Evolutionary conservation across 331 rosid species (phyloP).

Genomic region (Rhamnella rubrinervis): DNA sequence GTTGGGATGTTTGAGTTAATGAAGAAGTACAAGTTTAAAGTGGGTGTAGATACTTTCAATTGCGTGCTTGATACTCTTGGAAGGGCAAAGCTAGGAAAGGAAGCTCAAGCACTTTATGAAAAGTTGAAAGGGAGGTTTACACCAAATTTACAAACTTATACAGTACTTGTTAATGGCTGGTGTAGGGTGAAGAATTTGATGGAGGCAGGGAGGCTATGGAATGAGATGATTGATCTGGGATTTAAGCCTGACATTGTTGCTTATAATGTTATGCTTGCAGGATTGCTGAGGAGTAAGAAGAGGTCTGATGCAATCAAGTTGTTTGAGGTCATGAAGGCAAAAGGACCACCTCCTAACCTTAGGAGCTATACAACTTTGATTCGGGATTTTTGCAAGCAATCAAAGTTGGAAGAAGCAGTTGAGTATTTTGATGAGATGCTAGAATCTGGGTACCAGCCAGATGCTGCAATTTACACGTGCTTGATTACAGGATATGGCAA

Average conservation of each 20-base stretch:
- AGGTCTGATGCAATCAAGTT: conserved; percentile 82
- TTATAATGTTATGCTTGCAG: conserved; percentile 77
- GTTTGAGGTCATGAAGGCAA: conserved; percentile 83
- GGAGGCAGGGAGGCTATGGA: conserved; percentile 93
- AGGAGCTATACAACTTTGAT: conserved; percentile 71
- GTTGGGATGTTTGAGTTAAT: conserved; percentile 78
- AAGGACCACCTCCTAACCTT: conserved; percentile 68
- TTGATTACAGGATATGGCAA: conserved; percentile 81
- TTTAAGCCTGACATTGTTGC: conserved; percentile 76
- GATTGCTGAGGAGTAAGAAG: conserved; percentile 63
- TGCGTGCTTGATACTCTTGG: conserved; percentile 83
- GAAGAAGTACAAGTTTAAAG: conserved; percentile 67
- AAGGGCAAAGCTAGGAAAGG: conserved; percentile 67
- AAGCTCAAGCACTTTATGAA: conserved; percentile 67
- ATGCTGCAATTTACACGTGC: conserved; percentile 61
- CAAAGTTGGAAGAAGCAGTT: conserved; percentile 63
- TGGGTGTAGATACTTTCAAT: conserved; percentile 60
- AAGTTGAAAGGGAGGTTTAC: conserved; percentile 60
- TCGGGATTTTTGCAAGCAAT: conserved; percentile 68
- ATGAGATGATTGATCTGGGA: conserved; percentile 76
- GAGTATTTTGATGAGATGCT: conserved; percentile 60
- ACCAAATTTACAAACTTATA: conserved; percentile 60
- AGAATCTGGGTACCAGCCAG: conserved; percentile 58
- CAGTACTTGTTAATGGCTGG: conserved; percentile 81
- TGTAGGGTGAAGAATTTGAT: conserved; percentile 58